Evolutionary conservation across 1,139 yeast species (phyloP).

Genomic region (Casaregolazyma suthepensis): DNA sequence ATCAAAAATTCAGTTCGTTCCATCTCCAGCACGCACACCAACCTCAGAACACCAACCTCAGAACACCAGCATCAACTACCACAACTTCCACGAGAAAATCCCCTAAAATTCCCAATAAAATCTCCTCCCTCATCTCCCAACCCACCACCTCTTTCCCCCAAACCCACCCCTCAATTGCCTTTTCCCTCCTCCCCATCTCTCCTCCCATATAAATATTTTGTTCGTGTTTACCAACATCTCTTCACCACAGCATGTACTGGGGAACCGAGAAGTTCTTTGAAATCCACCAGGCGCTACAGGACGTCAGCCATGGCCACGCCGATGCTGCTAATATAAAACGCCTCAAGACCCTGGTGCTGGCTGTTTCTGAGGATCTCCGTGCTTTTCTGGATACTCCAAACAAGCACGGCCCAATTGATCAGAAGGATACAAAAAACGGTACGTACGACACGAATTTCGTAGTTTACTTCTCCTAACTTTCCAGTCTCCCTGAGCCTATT

Average conservation of each 20-base stretch:
- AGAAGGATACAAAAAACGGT: slow-evolving; percentile 43
- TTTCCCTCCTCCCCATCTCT: neutral
- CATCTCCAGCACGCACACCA: neutral
- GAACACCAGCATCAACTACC: neutral
- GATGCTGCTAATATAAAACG: slow-evolving; percentile 14
- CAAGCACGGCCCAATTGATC: slow-evolving; percentile 51
- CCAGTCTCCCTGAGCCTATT: slow-evolving; percentile 17
- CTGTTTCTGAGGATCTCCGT: slow-evolving; percentile 41
- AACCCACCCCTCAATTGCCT: neutral
- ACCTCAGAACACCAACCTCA: neutral
- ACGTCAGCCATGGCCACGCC: slow-evolving; percentile 6
- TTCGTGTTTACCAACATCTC: neutral
- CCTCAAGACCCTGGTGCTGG: slow-evolving; percentile 21
- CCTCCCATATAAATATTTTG: neutral
- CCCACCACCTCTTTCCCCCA: neutral
- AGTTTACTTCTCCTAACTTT: neutral
- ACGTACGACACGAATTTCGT: neutral
- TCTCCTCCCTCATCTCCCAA: neutral
- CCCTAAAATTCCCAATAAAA: neutral
- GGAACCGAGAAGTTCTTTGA: slow-evolving; percentile 30
- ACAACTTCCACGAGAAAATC: neutral
- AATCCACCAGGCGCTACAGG: slow-evolving; percentile 26
- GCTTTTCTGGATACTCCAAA: slow-evolving; percentile 45
- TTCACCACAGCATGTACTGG: slow-evolving; percentile 28
- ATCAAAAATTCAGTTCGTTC: too few relatives aligned